Percentiles rank a stretch among this genome's conserved stretches.
Conservation (phyloP, 345 rosid genomes). For the Eucalyptus albens region DNA sequence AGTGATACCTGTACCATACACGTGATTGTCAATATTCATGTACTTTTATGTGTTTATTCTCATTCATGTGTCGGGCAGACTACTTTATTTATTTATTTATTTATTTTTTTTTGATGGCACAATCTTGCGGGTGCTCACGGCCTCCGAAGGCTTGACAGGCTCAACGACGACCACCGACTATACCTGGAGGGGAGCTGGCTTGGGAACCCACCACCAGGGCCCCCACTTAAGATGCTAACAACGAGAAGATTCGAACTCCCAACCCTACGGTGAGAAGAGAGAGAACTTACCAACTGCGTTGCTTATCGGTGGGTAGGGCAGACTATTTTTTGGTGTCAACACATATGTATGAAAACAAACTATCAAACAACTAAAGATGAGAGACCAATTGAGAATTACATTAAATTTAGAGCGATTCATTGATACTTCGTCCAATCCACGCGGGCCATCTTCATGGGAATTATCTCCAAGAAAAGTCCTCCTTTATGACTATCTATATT, state of each 20-base stretch:
- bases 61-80: neutral
- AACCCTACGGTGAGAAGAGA: too few relatives aligned
- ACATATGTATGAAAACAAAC: neutral
- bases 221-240: too few relatives aligned
- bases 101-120: too few relatives aligned
- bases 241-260: too few relatives aligned
- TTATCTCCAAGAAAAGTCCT: neutral
- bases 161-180: too few relatives aligned
- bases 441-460: neutral
- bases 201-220: too few relatives aligned
- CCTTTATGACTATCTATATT: neutral
- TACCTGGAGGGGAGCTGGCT: too few relatives aligned
- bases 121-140: too few relatives aligned
- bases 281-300: too few relatives aligned
- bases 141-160: too few relatives aligned
- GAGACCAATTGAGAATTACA: neutral
- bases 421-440: neutral
- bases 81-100: too few relatives aligned
- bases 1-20: neutral
- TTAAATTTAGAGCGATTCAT: neutral
- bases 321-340: neutral
- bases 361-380: neutral
- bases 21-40: neutral
- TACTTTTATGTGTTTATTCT: neutral
- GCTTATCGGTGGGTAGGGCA: too few relatives aligned